Evolutionary conservation across 495 filamentous ascomycete genomes (phyloP).

Genomic region (Beverwykella pulmonaria): DNA sequence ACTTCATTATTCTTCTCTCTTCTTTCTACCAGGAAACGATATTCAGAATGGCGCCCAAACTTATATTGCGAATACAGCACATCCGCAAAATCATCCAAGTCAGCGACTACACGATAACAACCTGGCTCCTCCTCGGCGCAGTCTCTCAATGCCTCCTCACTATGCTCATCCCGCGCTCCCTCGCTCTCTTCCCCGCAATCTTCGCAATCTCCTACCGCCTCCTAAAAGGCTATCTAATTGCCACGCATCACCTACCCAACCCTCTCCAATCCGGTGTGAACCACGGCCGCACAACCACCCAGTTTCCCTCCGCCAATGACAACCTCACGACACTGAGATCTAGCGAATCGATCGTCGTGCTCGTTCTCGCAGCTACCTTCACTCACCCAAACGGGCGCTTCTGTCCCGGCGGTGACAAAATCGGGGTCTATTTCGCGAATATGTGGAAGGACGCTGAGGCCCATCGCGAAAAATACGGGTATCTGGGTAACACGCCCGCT

Average conservation of each 20-base stretch:
- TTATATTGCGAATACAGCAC: no score
- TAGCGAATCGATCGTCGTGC: neutral
- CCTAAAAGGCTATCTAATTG: constrained; percentile 2
- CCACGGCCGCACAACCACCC: neutral
- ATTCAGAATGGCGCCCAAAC: no score
- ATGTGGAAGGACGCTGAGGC: constrained; percentile 20
- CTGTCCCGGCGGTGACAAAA: neutral
- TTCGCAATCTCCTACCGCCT: neutral
- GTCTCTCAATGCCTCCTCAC: neutral
- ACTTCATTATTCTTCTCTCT: no score
- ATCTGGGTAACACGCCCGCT: constrained; percentile 13
- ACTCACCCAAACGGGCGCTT: constrained; percentile 5
- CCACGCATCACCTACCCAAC: constrained; percentile 2
- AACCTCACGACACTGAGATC: neutral
- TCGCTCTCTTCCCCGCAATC: constrained; percentile 1
- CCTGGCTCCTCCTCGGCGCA: constrained; percentile 15
- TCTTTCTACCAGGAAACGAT: no score
- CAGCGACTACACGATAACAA: constrained; percentile 4
- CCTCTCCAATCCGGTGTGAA: neutral
- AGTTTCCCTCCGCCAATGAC: neutral
- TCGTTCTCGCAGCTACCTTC: constrained; percentile 5
- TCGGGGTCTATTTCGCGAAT: neutral
- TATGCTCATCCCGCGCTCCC: neutral
- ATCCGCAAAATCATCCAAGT: neutral
- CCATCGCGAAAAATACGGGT: constrained; percentile 5